phyloP scores from a whole-genome alignment of 352 stramenopile genomes.

The Phytophthora ohioensis region DNA sequence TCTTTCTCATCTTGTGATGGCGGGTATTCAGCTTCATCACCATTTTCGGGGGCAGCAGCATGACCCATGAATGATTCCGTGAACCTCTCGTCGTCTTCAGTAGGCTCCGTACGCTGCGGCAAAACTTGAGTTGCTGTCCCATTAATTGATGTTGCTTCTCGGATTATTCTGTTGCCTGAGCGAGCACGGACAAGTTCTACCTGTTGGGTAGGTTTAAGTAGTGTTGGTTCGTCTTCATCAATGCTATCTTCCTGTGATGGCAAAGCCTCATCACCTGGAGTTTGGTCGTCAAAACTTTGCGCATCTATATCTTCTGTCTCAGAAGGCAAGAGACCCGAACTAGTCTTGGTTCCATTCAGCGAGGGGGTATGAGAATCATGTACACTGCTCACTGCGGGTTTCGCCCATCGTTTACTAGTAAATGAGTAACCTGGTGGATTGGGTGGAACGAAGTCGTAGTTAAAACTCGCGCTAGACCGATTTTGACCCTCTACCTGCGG shows the following conservation, averaged over 20 bases:
- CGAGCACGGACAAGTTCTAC: background rate
- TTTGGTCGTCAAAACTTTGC: conserved; percentile 13
- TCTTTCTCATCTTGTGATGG: conserved; percentile 14
- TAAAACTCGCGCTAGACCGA: conserved; percentile 1
- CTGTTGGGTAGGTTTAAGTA: background rate
- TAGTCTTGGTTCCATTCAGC: background rate
- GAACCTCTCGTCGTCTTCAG: conserved; percentile 40
- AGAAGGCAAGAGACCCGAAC: background rate
- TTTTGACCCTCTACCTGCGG: conserved; percentile 4
- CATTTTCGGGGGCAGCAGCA: conserved; percentile 31
- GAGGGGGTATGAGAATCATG: background rate
- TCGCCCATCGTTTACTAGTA: conserved; percentile 19
- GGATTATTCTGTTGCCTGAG: background rate
- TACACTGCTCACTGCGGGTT: conserved; percentile 2
- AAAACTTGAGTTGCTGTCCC: background rate
- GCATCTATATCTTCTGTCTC: conserved; percentile 13
- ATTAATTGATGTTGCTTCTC: background rate
- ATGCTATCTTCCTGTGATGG: conserved; percentile 9
- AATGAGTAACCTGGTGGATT: conserved; percentile 21
- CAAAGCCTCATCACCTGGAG: conserved; percentile 24
- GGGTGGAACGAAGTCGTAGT: conserved; percentile 34
- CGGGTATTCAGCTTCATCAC: conserved; percentile 1
- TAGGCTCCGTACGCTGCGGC: background rate
- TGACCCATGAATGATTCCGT: conserved; percentile 43
- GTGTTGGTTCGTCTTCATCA: conserved; percentile 3